A percentile compares a stretch with the other conserved stretches of the same genome.
Evolutionary conservation across 2,329 filamentous ascomycete genomes (phyloP).

Genomic region (Colletotrichum lentis): DNA sequence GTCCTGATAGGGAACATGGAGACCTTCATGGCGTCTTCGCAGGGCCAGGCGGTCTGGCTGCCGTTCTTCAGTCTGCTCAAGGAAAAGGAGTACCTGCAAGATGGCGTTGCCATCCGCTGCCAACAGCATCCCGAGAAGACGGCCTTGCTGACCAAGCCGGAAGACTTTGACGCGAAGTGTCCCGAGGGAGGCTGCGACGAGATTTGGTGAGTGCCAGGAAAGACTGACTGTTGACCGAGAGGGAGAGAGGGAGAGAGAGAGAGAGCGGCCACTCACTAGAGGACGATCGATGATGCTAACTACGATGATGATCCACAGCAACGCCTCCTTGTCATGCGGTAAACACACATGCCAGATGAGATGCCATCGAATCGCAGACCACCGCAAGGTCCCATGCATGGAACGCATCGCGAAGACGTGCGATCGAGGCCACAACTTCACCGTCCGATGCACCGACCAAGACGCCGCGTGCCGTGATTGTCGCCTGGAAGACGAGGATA

Average conservation of each 20-base stretch:
- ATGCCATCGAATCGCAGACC: constrained; percentile 70
- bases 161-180: constrained; percentile 68
- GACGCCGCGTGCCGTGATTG: constrained; percentile 62
- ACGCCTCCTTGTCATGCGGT: constrained; percentile 53
- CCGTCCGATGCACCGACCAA: constrained; percentile 54
- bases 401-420: constrained; percentile 57
- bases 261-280: neutral
- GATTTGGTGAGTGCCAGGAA: constrained; percentile 61
- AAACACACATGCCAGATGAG: constrained; percentile 65
- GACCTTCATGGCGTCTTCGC: constrained; percentile 69
- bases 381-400: constrained; percentile 56
- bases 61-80: constrained; percentile 66
- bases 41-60: constrained; percentile 65
- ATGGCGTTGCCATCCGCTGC: constrained; percentile 69
- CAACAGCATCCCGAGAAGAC: constrained; percentile 63
- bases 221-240: neutral
- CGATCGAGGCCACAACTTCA: constrained; percentile 57
- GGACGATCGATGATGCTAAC: neutral
- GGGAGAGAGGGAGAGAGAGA: neutral
- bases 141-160: constrained; percentile 55
- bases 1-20: constrained; percentile 75
- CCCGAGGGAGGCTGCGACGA: constrained; percentile 75
- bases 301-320: neutral
- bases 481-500: constrained; percentile 56
- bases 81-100: constrained; percentile 59